A percentile compares a stretch with the other conserved stretches of the same genome.
These are phyloP conservation scores for Priceomyces haplophilus DNA, from an alignment of 805 yeast genomes.

Conservation along the genomic window DNA sequence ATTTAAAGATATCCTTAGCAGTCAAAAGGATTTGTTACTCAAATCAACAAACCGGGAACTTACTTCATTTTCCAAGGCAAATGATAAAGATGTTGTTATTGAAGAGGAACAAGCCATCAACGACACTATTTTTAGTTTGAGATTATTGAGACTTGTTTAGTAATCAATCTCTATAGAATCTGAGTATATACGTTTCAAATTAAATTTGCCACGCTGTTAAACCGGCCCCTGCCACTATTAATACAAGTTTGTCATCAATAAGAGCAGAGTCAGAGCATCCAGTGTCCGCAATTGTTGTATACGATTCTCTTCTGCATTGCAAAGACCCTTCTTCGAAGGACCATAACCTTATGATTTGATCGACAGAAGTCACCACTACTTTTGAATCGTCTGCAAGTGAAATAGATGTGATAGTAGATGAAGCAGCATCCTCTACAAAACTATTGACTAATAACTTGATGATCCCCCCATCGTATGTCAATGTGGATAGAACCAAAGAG, in stretches of 20 bases:
- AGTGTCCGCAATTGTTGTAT: slow-evolving; percentile 88
- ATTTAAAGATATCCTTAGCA: slow-evolving; percentile 56
- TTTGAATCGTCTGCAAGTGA: slow-evolving; percentile 25
- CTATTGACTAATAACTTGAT: slow-evolving; percentile 24
- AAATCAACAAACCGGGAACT: slow-evolving; percentile 75
- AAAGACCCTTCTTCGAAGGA: slow-evolving; percentile 22
- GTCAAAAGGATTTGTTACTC: slow-evolving; percentile 64
- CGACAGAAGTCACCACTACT: slow-evolving; percentile 71
- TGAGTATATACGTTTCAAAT: slow-evolving; percentile 1
- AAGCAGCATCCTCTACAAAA: slow-evolving; percentile 61
- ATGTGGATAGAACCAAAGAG: slow-evolving; percentile 42
- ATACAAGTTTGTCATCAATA: slow-evolving; percentile 25
- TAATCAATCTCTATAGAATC: slow-evolving; percentile 1
- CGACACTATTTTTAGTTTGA: slow-evolving; percentile 73
- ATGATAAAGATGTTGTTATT: slow-evolving; percentile 53
- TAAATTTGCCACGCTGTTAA: slow-evolving; percentile 48
- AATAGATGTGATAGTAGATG: slow-evolving; percentile 80
- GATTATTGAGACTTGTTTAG: slow-evolving; percentile 72
- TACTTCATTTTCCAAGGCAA: slow-evolving; percentile 43
- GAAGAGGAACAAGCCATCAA: slow-evolving; percentile 82
- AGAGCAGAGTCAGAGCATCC: slow-evolving; percentile 58
- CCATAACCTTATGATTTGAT: slow-evolving; percentile 77
- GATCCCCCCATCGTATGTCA: slow-evolving; percentile 11
- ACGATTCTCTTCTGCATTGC: slow-evolving; percentile 36
- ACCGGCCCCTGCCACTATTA: slow-evolving; percentile 80